Evolutionary conservation across 306 rosid species (phyloP).

Genomic region (Gastrolobium villosum): DNA sequence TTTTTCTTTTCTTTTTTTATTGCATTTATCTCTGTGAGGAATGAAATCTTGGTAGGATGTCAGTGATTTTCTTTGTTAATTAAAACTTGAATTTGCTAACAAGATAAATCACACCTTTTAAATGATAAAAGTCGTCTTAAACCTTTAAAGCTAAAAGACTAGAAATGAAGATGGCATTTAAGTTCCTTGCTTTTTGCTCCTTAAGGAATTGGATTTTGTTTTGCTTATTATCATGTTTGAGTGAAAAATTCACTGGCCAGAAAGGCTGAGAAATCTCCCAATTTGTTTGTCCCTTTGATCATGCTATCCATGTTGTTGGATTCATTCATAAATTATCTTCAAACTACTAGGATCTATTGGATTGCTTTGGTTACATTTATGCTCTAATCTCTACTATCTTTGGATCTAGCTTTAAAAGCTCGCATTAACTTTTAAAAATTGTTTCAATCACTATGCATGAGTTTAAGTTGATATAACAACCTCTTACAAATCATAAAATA

Average conservation of each 20-base stretch:
- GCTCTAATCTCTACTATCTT: background rate
- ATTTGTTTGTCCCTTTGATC: background rate
- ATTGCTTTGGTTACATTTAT: constrained; percentile 1
- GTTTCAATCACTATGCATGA: background rate
- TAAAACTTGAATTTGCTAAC: background rate
- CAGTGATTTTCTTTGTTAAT: background rate
- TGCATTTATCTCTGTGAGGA: background rate
- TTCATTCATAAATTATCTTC: background rate
- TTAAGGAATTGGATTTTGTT: constrained; percentile 22
- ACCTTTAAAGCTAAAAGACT: background rate
- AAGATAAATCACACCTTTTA: background rate
- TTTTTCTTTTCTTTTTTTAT: background rate
- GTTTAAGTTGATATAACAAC: background rate
- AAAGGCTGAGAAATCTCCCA: constrained; percentile 4
- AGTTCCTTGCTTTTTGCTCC: background rate
- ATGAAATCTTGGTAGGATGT: background rate
- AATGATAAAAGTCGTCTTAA: background rate
- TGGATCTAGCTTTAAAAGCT: background rate
- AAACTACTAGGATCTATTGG: background rate
- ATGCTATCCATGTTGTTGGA: background rate
- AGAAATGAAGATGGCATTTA: background rate
- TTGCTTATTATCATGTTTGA: background rate
- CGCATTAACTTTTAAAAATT: background rate
- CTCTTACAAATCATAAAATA: background rate
- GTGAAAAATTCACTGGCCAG: background rate